Base-by-base conservation (phyloP, 202 grass and related monocot species). In the Zoysia matrella region DNA sequence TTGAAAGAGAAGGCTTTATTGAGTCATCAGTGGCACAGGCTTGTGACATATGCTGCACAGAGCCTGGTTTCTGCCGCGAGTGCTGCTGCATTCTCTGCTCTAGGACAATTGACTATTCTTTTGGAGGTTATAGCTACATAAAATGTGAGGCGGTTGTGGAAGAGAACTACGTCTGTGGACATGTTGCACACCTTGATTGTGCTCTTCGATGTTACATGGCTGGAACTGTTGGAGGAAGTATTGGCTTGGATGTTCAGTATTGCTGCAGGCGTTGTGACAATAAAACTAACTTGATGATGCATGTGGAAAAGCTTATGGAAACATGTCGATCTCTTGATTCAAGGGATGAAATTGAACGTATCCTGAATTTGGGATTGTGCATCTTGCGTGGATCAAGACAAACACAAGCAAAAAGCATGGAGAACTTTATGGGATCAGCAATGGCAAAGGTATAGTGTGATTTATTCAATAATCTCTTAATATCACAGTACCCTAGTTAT, bases 31-130 rank as follows among this genome's bases (percentile, higher is more conserved):
- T 81, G 75, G 51, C 79, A 69, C 82, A 83, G 62, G 80, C 88
- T 75, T 98, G 96, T 65, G 81, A 90, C 72, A 87, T 98, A 58
- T 98, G 92, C 84, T 98, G 92, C 67, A 69, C 56, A 64, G 83
- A 84, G 65, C 79, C 80, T 85, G 80, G 85, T 83, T 98, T 98
- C 80, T 98, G 96, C 52, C 89, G 80, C 68, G 82, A 91, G 79
- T 98, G 96, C 86, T 98, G 96, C 84, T 98, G 96, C 55, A 88
- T 95, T 75, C 83, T 98, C 65, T 98, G 96, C 79, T 53, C 67
- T 67, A 91, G 47, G 64, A 73, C 75, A 54, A 76, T 98, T 80
- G 92, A 98, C 74, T 78, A 74, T 78, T 86, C 85, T 57, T 66
- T 90, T 83, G 86, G 74, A 72, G 81, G 87, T 85, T 91, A 89